Conservation (phyloP, 805 yeast genomes). For the Saccharomycopsis amapae region DNA sequence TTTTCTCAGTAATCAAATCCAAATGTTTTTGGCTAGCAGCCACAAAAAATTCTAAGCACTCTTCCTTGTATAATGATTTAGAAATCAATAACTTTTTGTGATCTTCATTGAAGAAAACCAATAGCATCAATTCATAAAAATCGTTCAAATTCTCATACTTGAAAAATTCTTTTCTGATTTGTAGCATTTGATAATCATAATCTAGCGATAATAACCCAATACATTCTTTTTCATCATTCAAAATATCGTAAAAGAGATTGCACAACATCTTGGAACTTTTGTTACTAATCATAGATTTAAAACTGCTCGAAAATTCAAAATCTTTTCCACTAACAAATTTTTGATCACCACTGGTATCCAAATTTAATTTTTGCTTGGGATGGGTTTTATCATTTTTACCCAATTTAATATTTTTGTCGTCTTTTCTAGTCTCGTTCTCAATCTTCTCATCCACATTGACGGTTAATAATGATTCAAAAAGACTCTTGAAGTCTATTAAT, state of each 20-base stretch:
- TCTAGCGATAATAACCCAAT: neutral
- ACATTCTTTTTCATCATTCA: neutral
- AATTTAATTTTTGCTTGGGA: too few species aligned
- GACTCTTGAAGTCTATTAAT: constrained; percentile 3
- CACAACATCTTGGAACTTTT: too few species aligned
- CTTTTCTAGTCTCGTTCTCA: neutral
- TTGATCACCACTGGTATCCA: too few species aligned
- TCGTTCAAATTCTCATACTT: neutral
- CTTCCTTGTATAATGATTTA: neutral
- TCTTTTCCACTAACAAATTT: too few species aligned
- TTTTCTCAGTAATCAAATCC: neutral
- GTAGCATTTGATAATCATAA: neutral
- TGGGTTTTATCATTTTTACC: neutral
- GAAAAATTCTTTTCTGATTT: neutral
- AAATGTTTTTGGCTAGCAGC: neutral
- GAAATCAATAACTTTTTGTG: neutral
- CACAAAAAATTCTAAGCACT: neutral
- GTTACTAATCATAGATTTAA: too few species aligned
- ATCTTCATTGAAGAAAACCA: neutral
- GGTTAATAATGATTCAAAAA: constrained; percentile 2
- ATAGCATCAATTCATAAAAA: neutral
- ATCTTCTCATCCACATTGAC: neutral
- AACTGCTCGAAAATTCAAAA: too few species aligned
- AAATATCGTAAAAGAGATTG: neutral
- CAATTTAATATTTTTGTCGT: too few species aligned